Percentiles rank a stretch among this genome's conserved stretches.
These are phyloP conservation scores for Rhodotorula toruloides DNA, from an alignment of 768 basidiomycete genomes.

Conservation along the genomic window DNA sequence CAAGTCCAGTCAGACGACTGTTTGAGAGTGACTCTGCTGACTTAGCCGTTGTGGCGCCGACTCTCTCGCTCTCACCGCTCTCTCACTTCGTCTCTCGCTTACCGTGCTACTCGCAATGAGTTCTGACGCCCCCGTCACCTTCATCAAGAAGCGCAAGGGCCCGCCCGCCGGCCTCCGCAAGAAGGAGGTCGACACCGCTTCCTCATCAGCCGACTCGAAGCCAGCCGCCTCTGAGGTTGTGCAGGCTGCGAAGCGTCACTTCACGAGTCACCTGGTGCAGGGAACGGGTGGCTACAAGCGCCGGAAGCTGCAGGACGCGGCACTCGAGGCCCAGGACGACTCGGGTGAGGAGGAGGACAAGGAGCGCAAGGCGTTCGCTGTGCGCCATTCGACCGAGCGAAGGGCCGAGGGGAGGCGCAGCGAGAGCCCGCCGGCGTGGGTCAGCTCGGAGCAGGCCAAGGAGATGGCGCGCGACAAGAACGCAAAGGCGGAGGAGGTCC, in stretches of 20 bases:
- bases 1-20: too few species aligned
- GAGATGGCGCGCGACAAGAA: conserved; percentile 57
- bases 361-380: conserved; percentile 43
- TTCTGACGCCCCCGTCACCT: conserved; percentile 56
- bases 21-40: too few species aligned
- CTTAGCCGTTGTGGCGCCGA: background rate
- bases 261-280: conserved; percentile 68
- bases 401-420: conserved; percentile 65
- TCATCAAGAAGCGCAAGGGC: conserved; percentile 80
- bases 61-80: background rate
- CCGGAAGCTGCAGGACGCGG: conserved; percentile 53
- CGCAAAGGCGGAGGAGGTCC: conserved; percentile 55
- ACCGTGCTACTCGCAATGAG: conserved; percentile 2
- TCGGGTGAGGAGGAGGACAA: conserved; percentile 55
- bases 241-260: conserved; percentile 64
- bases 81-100: background rate
- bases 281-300: conserved; percentile 65
- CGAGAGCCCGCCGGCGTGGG: conserved; percentile 66
- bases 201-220: conserved; percentile 17
- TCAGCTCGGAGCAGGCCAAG: conserved; percentile 69
- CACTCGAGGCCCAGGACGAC: conserved; percentile 46
- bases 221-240: conserved; percentile 53
- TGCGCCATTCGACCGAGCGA: conserved; percentile 68
- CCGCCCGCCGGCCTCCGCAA: conserved; percentile 71
- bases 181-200: conserved; percentile 60